Evolutionary conservation across 2,329 filamentous ascomycete genomes (phyloP).

Genomic region (Scopulariopsis brevicaulis): DNA sequence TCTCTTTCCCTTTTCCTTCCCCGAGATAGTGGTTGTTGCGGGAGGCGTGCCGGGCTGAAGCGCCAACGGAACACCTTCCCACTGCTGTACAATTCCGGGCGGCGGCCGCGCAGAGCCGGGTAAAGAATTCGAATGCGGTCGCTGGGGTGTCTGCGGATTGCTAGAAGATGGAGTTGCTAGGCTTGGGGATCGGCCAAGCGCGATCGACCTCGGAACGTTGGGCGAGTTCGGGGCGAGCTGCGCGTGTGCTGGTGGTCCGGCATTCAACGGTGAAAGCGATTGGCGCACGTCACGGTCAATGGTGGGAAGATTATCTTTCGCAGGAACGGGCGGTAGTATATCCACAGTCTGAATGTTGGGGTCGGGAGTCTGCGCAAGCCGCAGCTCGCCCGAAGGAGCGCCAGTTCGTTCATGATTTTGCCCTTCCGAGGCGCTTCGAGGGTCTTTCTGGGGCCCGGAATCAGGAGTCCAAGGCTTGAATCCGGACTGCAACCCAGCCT

Average conservation of each 20-base stretch:
- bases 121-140: slow-evolving; percentile 2
- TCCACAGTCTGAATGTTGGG: neutral
- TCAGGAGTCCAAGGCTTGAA: slow-evolving; percentile 6
- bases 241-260: no score
- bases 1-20: neutral
- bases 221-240: no score
- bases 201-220: no score
- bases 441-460: neutral
- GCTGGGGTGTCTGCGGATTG: neutral
- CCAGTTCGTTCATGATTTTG: neutral
- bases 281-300: neutral
- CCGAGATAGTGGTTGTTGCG: neutral
- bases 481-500: neutral
- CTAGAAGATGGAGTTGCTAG: neutral
- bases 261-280: no score
- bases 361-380: neutral
- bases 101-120: neutral
- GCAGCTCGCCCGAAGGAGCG: neutral
- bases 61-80: neutral
- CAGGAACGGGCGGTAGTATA: neutral
- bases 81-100: neutral
- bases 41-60: neutral
- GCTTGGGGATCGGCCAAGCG: neutral
- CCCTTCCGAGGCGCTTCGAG: neutral
- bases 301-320: neutral